Evolutionary conservation across 2,329 filamentous ascomycete species (phyloP), one percentile per base, ranked within the genome.

Genomic region (Colletotrichum plurivorum): DNA sequence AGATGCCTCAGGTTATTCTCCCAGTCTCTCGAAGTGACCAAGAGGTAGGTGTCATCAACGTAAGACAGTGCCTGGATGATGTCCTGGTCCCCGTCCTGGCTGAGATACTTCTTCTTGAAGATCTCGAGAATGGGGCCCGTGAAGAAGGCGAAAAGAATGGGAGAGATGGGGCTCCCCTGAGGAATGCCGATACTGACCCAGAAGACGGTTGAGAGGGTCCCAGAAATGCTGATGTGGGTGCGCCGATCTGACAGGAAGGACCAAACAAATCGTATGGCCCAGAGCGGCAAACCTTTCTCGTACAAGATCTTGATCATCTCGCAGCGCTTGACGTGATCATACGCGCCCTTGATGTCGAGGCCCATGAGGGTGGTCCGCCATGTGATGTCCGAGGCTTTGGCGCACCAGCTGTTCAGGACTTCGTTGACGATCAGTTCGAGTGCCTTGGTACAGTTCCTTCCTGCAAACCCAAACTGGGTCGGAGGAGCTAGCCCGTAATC

Each of bases 141-240:
- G 18, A 58, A 67, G n/a, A 63, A 45, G 6, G 57, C 31, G n/a
- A 63, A 67, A 22, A 57, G 57, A 8, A 67, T 67, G 43, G 64
- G 64, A 1, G 64, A 63, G 9, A 67, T 4, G 5, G 64, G 58
- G 15, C 58, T 67, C 1, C 64, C 58, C 43, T 67, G 64, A 7
- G 58, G 57, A n/a, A 67, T 63, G n/a, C 64, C 52, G 31, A 63
- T 5, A 15, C 63, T 56, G 15, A 56, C 31, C 57, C 51, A 55
- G 4, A 49, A 63, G 18, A 31, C 25, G 3, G 36, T 15, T 1
- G 63, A 59, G n/a, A 54, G 31, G 7, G 16, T 48, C 63, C 15
- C 54, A 48, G 3, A 53, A 16, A 16, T 31, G n/a, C 27, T 46
- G 8, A n/a, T 13, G 22, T 27, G 7, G 5, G 31, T 59, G 20